These are phyloP conservation scores for Globisporangium emineosum DNA, from an alignment of 352 stramenopile species.

Conservation along the genomic window DNA sequence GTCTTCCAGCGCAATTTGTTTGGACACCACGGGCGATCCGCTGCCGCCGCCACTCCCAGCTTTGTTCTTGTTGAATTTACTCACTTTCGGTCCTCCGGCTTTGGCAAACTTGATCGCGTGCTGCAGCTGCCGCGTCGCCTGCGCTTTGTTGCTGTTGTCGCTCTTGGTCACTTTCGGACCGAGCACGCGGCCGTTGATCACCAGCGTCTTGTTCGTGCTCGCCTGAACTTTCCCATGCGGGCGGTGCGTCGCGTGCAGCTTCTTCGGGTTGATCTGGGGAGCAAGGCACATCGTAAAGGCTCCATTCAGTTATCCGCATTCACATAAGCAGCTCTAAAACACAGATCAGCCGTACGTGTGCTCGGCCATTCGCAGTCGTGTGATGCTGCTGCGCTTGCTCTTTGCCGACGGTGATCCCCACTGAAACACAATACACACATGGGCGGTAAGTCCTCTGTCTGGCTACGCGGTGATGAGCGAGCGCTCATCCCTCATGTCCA, in stretches of 20 bases:
- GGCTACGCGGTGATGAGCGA: background rate
- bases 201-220: conserved; percentile 31
- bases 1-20: conserved; percentile 48
- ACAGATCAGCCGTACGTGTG: conserved; percentile 12
- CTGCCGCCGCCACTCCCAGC: background rate
- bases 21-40: conserved; percentile 13
- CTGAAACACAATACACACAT: conserved; percentile 11
- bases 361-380: conserved; percentile 10
- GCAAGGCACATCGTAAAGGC: background rate
- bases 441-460: background rate
- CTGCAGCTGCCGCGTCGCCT: conserved; percentile 26
- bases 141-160: conserved; percentile 24
- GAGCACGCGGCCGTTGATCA: conserved; percentile 66
- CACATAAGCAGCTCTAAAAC: no score
- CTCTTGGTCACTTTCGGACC: conserved; percentile 35
- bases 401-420: conserved; percentile 22
- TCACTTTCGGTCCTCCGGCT: background rate
- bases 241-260: conserved; percentile 39
- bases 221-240: conserved; percentile 46
- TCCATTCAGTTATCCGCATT: background rate
- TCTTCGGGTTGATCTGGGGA: conserved; percentile 43
- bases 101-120: conserved; percentile 22
- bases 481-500: background rate
- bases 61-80: conserved; percentile 11
- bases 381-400: conserved; percentile 8